Percentiles rank a stretch among this genome's conserved stretches.
These are phyloP conservation scores for Heterobasidion irregulare DNA, from an alignment of 1,284 basidiomycete species.

Conservation along the genomic window DNA sequence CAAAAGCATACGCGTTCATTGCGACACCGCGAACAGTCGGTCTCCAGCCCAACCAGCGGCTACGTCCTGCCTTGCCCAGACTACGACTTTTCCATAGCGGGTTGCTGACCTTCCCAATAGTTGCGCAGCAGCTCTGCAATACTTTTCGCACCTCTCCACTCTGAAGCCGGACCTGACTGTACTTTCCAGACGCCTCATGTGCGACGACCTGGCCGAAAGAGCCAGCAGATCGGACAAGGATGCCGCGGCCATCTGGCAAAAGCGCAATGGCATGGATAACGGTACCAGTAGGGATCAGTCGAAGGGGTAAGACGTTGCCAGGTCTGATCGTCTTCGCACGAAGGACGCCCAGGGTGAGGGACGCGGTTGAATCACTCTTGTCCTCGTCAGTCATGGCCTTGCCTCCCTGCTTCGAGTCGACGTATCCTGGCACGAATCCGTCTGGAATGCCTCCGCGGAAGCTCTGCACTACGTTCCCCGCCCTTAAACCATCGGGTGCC, in stretches of 20 bases:
- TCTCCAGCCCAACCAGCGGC: conserved; percentile 81
- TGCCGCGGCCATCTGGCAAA: conserved; percentile 67
- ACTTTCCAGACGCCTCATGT: conserved; percentile 61
- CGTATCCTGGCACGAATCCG: conserved; percentile 64
- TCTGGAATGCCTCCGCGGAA: conserved; percentile 80
- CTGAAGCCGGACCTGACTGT: conserved; percentile 82
- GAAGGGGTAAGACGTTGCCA: conserved; percentile 90
- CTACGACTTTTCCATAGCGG: conserved; percentile 80
- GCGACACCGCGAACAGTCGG: conserved; percentile 94
- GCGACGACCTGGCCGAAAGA: conserved; percentile 78
- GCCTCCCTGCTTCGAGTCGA: conserved; percentile 35
- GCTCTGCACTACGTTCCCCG: conserved; percentile 85
- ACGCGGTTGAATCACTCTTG: conserved; percentile 27
- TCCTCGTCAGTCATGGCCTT: conserved; percentile 34
- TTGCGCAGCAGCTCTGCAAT: conserved; percentile 78
- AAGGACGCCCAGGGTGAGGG: conserved; percentile 80
- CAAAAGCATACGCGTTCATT: conserved; percentile 81
- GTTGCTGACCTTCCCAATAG: conserved; percentile 91
- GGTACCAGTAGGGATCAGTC: conserved; percentile 88
- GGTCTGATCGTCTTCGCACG: conserved; percentile 82
- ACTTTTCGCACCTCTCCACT: conserved; percentile 91
- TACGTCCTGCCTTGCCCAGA: conserved; percentile 89
- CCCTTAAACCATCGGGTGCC: conserved; percentile 83
- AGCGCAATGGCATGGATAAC: conserved; percentile 85
- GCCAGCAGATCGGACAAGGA: conserved; percentile 87